Percentiles rank a stretch among this genome's conserved stretches.
Conservation (phyloP, 2,329 filamentous ascomycete genomes). For the Talaromyces sp. region DNA sequence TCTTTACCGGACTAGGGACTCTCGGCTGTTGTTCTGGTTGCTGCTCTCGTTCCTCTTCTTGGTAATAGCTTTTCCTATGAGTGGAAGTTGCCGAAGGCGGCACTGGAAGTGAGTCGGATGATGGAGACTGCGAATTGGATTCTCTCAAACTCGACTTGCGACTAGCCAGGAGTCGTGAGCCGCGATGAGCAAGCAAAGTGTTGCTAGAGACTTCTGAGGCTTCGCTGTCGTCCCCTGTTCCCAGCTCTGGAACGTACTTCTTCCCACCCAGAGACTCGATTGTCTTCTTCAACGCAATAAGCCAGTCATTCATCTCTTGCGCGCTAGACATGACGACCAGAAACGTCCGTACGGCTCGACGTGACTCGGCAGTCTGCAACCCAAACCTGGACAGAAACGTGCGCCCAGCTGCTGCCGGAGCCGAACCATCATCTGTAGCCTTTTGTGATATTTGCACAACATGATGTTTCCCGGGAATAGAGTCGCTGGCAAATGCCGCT, state of each 20-base stretch:
- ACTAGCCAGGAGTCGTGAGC: background rate
- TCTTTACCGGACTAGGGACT: constrained; percentile 15
- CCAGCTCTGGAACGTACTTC: constrained; percentile 38
- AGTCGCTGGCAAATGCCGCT: constrained; percentile 50
- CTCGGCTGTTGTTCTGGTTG: background rate
- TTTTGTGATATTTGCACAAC: constrained; percentile 47
- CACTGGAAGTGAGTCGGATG: background rate
- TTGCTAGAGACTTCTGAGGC: background rate
- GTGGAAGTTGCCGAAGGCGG: constrained; percentile 9
- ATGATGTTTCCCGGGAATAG: constrained; percentile 49
- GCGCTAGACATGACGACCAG: constrained; percentile 45
- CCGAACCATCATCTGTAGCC: constrained; percentile 29
- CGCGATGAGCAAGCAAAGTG: background rate
- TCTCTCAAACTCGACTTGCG: constrained; percentile 26
- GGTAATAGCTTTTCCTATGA: constrained; percentile 15
- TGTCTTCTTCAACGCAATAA: constrained; percentile 43
- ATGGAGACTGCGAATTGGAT: constrained; percentile 24
- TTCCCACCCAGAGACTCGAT: constrained; percentile 47
- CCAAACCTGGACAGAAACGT: constrained; percentile 41
- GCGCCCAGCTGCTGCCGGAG: constrained; percentile 26
- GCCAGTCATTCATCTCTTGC: constrained; percentile 46
- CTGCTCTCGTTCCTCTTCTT: constrained; percentile 11
- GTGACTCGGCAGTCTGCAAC: constrained; percentile 34
- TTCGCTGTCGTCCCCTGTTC: constrained; percentile 23
- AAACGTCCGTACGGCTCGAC: constrained; percentile 38